phyloP scores from a whole-genome alignment of 2,329 filamentous ascomycete species.

The Ascochyta clinopodiicola region DNA sequence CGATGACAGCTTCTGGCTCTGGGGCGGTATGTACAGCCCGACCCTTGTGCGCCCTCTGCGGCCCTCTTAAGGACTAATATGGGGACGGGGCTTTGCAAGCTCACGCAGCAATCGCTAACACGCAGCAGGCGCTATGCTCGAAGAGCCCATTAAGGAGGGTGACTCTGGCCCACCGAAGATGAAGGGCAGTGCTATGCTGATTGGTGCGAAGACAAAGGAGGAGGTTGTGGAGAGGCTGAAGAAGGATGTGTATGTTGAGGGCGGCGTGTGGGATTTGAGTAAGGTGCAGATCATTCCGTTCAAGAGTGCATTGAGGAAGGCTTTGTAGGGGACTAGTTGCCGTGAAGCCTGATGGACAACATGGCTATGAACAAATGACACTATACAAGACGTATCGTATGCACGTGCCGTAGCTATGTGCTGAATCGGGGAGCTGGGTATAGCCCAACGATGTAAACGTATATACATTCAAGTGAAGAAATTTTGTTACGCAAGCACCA shows the following conservation, averaged over 20 bases:
- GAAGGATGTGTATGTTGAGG: slow-evolving; percentile 74
- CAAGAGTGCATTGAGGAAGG: slow-evolving; percentile 55
- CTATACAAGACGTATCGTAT: neutral
- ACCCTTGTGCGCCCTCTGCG: neutral
- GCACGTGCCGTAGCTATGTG: neutral
- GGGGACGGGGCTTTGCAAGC: neutral
- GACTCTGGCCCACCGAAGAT: slow-evolving; percentile 68
- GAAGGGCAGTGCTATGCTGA: slow-evolving; percentile 74
- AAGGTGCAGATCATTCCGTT: slow-evolving; percentile 59
- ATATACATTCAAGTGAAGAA: too few species aligned
- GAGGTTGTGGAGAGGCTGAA: slow-evolving; percentile 71
- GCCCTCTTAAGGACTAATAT: too few species aligned
- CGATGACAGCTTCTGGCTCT: slow-evolving; percentile 43
- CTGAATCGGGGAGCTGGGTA: neutral
- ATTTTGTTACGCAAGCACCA: neutral
- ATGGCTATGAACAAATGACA: neutral
- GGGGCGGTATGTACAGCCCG: slow-evolving; percentile 34
- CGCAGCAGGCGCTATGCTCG: slow-evolving; percentile 43
- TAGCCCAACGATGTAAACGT: too few species aligned
- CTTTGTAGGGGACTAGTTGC: slow-evolving; percentile 36
- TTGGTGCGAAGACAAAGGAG: slow-evolving; percentile 70
- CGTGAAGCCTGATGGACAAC: neutral
- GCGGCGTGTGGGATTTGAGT: slow-evolving; percentile 76
- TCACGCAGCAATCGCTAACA: neutral
- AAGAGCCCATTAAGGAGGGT: slow-evolving; percentile 60